phyloP scores from a whole-genome alignment of 768 basidiomycete genomes.

The Scleroderma citrinum region DNA sequence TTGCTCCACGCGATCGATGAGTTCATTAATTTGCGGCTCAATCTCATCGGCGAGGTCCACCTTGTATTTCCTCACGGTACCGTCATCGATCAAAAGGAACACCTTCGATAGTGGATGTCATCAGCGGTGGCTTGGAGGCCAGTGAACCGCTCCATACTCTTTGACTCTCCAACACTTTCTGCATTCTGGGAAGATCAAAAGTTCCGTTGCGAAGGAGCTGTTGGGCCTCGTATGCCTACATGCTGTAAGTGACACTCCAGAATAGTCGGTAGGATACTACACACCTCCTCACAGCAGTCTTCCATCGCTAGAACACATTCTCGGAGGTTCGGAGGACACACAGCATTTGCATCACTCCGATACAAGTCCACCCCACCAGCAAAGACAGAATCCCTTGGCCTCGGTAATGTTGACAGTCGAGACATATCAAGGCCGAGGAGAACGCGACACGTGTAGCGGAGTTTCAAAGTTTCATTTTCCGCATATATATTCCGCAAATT shows the following conservation, averaged over 20 bases:
- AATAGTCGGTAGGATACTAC: slow-evolving; percentile 3
- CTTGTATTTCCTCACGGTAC: slow-evolving; percentile 68
- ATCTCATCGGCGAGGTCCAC: slow-evolving; percentile 72
- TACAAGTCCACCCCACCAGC: slow-evolving; percentile 60
- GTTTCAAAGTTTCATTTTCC: slow-evolving; percentile 18
- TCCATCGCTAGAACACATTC: slow-evolving; percentile 78
- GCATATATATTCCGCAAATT: slow-evolving; percentile 24
- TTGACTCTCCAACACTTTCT: slow-evolving; percentile 59
- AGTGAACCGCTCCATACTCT: slow-evolving; percentile 36
- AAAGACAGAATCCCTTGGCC: slow-evolving; percentile 63
- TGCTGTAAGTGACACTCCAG: not conserved
- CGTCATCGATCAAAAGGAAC: slow-evolving; percentile 69
- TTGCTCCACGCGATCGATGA: slow-evolving; percentile 65
- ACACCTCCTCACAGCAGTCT: slow-evolving; percentile 75
- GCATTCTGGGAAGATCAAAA: slow-evolving; percentile 66
- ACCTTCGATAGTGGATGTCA: slow-evolving; percentile 44
- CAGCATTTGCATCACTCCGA: slow-evolving; percentile 54
- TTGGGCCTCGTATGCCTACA: slow-evolving; percentile 63
- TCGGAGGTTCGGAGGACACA: slow-evolving; percentile 64
- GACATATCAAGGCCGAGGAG: slow-evolving; percentile 26
- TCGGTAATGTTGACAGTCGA: slow-evolving; percentile 43
- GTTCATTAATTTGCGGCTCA: slow-evolving; percentile 73
- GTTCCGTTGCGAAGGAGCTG: slow-evolving; percentile 65
- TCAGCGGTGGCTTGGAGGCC: slow-evolving; percentile 4
- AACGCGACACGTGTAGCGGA: slow-evolving; percentile 16